Evolutionary conservation across 164 flowering plant genomes (phyloP).

Genomic region (Stephania yunnanensis): DNA sequence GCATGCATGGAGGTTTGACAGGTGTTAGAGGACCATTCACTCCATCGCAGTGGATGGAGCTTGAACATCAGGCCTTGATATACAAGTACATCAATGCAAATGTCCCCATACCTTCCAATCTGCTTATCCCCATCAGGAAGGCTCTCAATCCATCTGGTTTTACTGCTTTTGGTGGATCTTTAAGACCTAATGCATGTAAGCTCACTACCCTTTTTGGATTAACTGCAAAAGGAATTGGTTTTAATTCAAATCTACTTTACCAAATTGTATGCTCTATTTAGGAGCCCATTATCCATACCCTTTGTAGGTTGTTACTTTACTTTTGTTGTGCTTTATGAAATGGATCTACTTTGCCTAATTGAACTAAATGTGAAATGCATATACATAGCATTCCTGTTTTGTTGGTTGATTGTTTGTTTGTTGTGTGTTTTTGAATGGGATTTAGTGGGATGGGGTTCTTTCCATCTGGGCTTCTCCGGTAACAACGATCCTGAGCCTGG

Average conservation of each 20-base stretch:
- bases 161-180: constrained; percentile 39
- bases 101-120: constrained; percentile 64
- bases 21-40: constrained; percentile 75
- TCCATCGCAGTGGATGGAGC: constrained; percentile 87
- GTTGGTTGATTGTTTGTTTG: neutral
- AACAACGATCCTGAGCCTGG: constrained; percentile 94
- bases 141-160: constrained; percentile 52
- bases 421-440: neutral
- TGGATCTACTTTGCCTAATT: neutral
- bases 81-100: constrained; percentile 74
- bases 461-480: constrained; percentile 76
- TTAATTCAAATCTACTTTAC: neutral
- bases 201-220: neutral
- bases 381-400: neutral
- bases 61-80: constrained; percentile 89
- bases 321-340: no score
- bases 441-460: constrained; percentile 84
- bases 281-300: no score
- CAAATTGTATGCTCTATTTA: no score
- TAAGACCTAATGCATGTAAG: constrained; percentile 62
- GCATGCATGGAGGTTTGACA: constrained; percentile 44
- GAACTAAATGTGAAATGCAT: neutral
- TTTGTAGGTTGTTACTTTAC: no score
- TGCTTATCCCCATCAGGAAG: constrained; percentile 65
- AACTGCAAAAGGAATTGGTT: neutral